Conservation (phyloP, 148 eudicot species). For the Bassia scoparia region DNA sequence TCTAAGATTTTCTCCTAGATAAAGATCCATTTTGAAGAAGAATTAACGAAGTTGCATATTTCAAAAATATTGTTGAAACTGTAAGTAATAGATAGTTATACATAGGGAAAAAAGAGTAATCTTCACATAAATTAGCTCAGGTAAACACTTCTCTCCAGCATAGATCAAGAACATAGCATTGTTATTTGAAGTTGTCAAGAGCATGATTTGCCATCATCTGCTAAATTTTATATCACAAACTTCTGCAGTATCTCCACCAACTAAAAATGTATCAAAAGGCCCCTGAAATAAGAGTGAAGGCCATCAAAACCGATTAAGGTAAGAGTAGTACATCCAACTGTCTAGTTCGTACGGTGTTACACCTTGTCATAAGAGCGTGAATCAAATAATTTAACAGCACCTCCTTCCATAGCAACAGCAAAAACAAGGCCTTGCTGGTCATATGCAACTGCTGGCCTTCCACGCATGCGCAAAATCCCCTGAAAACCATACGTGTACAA, state of each 20-base stretch:
- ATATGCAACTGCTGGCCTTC: constrained; percentile 95
- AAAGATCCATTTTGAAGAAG: background rate
- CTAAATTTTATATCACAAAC: constrained; percentile 97
- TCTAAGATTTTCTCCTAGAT: background rate
- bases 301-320: constrained; percentile 9
- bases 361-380: constrained; percentile 97
- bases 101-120: background rate
- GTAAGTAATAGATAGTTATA: background rate
- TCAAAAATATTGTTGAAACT: background rate
- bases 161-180: constrained; percentile 86
- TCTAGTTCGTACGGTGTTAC: background rate
- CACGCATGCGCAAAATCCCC: constrained; percentile 84
- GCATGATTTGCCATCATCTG: constrained; percentile 98
- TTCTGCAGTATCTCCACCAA: constrained; percentile 97
- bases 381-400: constrained; percentile 92
- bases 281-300: constrained; percentile 48
- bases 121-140: constrained; percentile 11
- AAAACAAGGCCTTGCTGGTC: constrained; percentile 99
- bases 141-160: constrained; percentile 79
- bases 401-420: constrained; percentile 99
- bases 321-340: background rate
- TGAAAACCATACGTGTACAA: constrained; percentile 43
- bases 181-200: constrained; percentile 83
- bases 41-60: background rate
- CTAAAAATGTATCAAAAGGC: constrained; percentile 95